Percentiles rank a stretch among this genome's conserved stretches.
Conservation (phyloP, 495 filamentous ascomycete species). For the Clohesyomyces aquaticus region DNA sequence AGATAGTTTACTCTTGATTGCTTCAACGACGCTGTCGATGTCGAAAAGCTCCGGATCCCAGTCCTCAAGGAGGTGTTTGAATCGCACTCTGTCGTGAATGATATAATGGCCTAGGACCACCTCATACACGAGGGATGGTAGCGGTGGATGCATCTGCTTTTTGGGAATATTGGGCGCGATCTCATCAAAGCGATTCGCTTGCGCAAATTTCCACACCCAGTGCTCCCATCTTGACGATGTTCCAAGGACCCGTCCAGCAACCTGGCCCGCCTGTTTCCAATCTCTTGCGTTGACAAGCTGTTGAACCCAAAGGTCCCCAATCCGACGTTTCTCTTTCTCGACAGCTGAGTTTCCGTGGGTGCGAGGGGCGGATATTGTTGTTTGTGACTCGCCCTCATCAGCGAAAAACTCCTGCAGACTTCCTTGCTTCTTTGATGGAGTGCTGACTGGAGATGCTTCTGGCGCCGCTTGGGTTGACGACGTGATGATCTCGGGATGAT, state of each 20-base stretch:
- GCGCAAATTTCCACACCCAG: slow-evolving; percentile 89
- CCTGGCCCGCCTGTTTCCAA: slow-evolving; percentile 75
- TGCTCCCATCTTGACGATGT: slow-evolving; percentile 87
- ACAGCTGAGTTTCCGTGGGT: slow-evolving; percentile 59
- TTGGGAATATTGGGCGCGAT: slow-evolving; percentile 83
- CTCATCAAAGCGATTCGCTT: slow-evolving; percentile 81
- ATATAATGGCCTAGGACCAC: slow-evolving; percentile 85
- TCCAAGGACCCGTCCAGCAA: slow-evolving; percentile 78
- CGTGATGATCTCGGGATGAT: slow-evolving; percentile 74
- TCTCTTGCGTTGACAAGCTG: slow-evolving; percentile 72
- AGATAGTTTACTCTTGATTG: slow-evolving; percentile 74
- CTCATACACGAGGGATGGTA: slow-evolving; percentile 86
- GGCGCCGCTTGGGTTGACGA: slow-evolving; percentile 45
- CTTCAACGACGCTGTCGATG: slow-evolving; percentile 65
- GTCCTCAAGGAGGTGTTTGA: slow-evolving; percentile 76
- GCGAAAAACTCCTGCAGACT: slow-evolving; percentile 76
- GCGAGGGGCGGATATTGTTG: slow-evolving; percentile 56
- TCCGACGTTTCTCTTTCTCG: slow-evolving; percentile 86
- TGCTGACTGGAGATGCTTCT: slow-evolving; percentile 50
- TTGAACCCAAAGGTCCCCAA: slow-evolving; percentile 91
- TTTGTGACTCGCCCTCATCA: slow-evolving; percentile 69
- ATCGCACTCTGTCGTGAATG: slow-evolving; percentile 64
- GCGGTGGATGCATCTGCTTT: slow-evolving; percentile 69
- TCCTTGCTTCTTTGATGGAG: slow-evolving; percentile 56
- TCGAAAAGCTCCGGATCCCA: slow-evolving; percentile 90